phyloP scores from a whole-genome alignment of 768 basidiomycete genomes.

The Lactarius quietus region DNA sequence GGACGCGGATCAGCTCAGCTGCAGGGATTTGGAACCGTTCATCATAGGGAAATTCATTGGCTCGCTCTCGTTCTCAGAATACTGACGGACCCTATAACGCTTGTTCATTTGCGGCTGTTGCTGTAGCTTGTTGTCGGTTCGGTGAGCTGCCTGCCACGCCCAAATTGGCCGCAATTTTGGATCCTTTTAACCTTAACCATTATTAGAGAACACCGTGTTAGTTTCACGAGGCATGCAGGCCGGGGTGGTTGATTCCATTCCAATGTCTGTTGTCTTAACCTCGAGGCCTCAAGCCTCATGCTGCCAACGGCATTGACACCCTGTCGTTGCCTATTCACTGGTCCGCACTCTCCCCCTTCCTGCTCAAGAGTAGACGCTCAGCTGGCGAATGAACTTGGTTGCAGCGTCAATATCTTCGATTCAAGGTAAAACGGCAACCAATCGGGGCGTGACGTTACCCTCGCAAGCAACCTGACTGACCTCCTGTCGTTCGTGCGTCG shows the following conservation, averaged over 20 bases:
- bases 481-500: conserved; percentile 1
- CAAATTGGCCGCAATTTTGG: background rate
- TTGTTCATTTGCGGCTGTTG: background rate
- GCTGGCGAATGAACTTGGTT: background rate
- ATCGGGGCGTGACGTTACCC: conserved; percentile 5
- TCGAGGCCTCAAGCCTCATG: conserved; percentile 1
- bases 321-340: background rate
- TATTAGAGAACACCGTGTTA: background rate
- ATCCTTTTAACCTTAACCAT: background rate
- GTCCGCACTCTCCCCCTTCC: conserved; percentile 1
- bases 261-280: background rate
- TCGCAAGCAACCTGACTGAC: background rate
- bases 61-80: background rate
- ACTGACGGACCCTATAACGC: background rate
- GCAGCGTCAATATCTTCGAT: background rate
- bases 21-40: background rate
- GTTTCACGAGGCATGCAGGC: background rate
- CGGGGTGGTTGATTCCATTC: background rate
- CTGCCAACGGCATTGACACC: background rate
- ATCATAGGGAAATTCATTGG: background rate
- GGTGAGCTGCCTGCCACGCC: background rate
- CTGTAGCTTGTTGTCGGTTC: background rate
- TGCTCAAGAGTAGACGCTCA: background rate
- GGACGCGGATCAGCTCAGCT: background rate
- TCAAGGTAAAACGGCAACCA: conserved; percentile 5